Percentiles rank a stretch among this genome's conserved stretches.
phyloP scores from a whole-genome alignment of 139 green algal species.

The Chlamydomonas applanata region DNA sequence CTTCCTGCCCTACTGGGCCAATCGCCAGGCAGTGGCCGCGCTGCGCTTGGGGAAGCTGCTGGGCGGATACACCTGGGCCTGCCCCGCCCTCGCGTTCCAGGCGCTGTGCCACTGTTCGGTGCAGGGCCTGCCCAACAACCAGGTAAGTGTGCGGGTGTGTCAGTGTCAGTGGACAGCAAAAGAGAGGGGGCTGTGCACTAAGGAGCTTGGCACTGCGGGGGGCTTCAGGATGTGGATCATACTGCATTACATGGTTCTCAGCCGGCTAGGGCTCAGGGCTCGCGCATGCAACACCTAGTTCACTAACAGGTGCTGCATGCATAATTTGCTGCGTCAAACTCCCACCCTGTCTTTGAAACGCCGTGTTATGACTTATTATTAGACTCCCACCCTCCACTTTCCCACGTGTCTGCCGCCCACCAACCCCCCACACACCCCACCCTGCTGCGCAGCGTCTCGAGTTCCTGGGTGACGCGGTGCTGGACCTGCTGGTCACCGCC shows the following conservation, averaged over 20 bases:
- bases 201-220: too few species aligned
- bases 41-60: not conserved
- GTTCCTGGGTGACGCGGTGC: constrained; percentile 22
- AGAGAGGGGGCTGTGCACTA: too few species aligned
- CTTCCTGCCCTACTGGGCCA: too few species aligned
- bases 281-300: too few species aligned
- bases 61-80: constrained; percentile 12
- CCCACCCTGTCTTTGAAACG: not conserved
- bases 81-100: constrained; percentile 7
- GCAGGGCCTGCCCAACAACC: constrained; percentile 15
- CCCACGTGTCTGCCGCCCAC: not conserved
- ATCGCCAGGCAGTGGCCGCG: not conserved
- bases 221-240: too few species aligned
- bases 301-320: too few species aligned
- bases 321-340: not conserved
- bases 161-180: not conserved
- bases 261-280: too few species aligned
- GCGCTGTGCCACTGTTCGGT: constrained; percentile 23
- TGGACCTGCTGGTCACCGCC: constrained; percentile 13
- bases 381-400: too few species aligned
- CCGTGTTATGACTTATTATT: too few species aligned
- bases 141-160: not conserved
- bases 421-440: not conserved
- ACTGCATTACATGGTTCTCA: too few species aligned
- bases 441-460: constrained; percentile 16